Evolutionary conservation across 2,329 filamentous ascomycete genomes (phyloP).

Genomic region (Bipolaris bicolor): DNA sequence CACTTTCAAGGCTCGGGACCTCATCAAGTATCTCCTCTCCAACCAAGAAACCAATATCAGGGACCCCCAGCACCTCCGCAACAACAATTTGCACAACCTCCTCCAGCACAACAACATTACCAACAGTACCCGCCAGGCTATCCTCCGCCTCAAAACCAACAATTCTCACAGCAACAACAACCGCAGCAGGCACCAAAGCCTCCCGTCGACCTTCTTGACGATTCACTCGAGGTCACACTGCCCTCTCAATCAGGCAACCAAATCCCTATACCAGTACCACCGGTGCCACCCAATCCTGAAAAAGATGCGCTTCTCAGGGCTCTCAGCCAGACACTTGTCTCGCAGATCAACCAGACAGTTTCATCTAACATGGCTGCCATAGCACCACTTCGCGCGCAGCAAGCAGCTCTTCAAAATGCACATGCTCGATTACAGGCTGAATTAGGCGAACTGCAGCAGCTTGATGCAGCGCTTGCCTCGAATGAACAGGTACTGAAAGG

Average conservation of each 20-base stretch:
- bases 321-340: constrained; percentile 71
- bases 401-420: constrained; percentile 74
- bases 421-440: constrained; percentile 75
- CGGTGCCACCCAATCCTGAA: constrained; percentile 93
- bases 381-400: constrained; percentile 77
- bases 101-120: constrained; percentile 17
- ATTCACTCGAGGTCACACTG: constrained; percentile 65
- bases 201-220: constrained; percentile 64
- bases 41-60: constrained; percentile 26
- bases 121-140: constrained; percentile 19
- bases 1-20: constrained; percentile 32
- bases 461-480: constrained; percentile 72
- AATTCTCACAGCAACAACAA: constrained; percentile 18
- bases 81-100: constrained; percentile 17
- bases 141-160: constrained; percentile 23
- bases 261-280: constrained; percentile 69
- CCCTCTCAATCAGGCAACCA: constrained; percentile 57
- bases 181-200: constrained; percentile 40
- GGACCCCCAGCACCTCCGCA: constrained; percentile 21
- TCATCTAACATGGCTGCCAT: constrained; percentile 76
- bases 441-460: constrained; percentile 70
- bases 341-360: constrained; percentile 71
- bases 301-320: constrained; percentile 85
- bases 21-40: constrained; percentile 21
- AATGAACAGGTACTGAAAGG: constrained; percentile 82